These are phyloP conservation scores for Cicer judaicum DNA, from an alignment of 306 rosid genomes.

Conservation along the genomic window DNA sequence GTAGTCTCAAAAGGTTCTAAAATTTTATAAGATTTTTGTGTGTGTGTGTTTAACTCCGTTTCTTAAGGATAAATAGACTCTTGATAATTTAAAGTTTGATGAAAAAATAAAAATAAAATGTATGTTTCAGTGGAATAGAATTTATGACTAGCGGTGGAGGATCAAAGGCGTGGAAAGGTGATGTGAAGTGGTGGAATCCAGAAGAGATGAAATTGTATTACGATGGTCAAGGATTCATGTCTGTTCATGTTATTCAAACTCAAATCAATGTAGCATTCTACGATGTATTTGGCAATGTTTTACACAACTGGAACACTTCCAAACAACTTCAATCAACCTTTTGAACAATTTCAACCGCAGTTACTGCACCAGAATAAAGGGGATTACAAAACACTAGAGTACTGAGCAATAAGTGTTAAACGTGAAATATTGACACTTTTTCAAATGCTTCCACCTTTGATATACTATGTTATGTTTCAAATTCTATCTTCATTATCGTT, in stretches of 20 bases:
- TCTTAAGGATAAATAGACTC: too few species aligned
- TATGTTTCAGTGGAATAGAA: slow-evolving; percentile 57
- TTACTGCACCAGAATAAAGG: neutral
- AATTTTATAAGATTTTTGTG: too few species aligned
- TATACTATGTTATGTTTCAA: too few species aligned
- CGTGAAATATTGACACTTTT: too few species aligned
- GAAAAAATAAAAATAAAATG: too few species aligned
- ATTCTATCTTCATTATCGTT: too few species aligned
- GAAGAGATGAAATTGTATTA: slow-evolving; percentile 64
- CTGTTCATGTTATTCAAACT: slow-evolving; percentile 49
- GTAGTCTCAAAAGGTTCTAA: slow-evolving; percentile 43
- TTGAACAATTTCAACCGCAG: slow-evolving; percentile 1
- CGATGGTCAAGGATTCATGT: slow-evolving; percentile 86
- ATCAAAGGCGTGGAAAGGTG: slow-evolving; percentile 81
- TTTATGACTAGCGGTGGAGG: slow-evolving; percentile 82
- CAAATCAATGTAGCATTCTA: slow-evolving; percentile 56
- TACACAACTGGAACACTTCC: slow-evolving; percentile 63
- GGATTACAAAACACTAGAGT: neutral
- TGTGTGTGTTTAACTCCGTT: too few species aligned
- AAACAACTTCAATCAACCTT: slow-evolving; percentile 36
- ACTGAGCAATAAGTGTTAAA: neutral
- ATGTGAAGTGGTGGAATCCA: slow-evolving; percentile 33
- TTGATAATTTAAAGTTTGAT: too few species aligned
- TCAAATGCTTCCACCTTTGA: too few species aligned
- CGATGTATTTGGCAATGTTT: slow-evolving; percentile 62